These are phyloP conservation scores for Hygrophoropsis aurantiaca DNA, from an alignment of 768 basidiomycete species.

Conservation along the genomic window DNA sequence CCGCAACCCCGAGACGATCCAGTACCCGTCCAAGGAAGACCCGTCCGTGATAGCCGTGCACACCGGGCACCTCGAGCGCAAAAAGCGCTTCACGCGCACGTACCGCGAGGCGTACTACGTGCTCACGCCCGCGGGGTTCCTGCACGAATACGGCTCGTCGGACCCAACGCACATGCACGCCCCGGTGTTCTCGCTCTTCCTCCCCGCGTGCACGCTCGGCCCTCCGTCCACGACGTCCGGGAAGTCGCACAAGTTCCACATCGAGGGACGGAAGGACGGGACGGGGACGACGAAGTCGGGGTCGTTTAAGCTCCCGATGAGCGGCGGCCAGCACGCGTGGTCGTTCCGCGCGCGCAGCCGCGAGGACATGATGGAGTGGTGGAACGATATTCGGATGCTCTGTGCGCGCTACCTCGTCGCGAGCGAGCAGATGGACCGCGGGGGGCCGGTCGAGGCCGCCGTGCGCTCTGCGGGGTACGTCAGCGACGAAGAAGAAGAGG, in stretches of 20 bases:
- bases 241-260: conserved; percentile 92
- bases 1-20: conserved; percentile 70
- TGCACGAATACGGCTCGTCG: conserved; percentile 85
- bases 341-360: conserved; percentile 85
- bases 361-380: conserved; percentile 99
- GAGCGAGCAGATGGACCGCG: conserved; percentile 88
- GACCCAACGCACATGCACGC: conserved; percentile 57
- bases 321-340: conserved; percentile 64
- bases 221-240: conserved; percentile 73
- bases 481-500: conserved; percentile 70
- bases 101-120: conserved; percentile 89
- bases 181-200: conserved; percentile 85
- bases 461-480: conserved; percentile 86
- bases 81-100: conserved; percentile 88
- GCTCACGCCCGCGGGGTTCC: conserved; percentile 92
- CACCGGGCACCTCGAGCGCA: conserved; percentile 87
- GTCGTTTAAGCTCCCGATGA: conserved; percentile 42
- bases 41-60: conserved; percentile 84
- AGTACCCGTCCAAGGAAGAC: conserved; percentile 91
- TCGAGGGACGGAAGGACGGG: conserved; percentile 88
- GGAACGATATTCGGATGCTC: conserved; percentile 95
- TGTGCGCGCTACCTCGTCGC: conserved; percentile 94
- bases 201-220: conserved; percentile 93
- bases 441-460: conserved; percentile 89
- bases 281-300: conserved; percentile 63